Conservation (phyloP, 2,329 filamentous ascomycete genomes). For the Dryadomyces quercus-mongolicae region DNA sequence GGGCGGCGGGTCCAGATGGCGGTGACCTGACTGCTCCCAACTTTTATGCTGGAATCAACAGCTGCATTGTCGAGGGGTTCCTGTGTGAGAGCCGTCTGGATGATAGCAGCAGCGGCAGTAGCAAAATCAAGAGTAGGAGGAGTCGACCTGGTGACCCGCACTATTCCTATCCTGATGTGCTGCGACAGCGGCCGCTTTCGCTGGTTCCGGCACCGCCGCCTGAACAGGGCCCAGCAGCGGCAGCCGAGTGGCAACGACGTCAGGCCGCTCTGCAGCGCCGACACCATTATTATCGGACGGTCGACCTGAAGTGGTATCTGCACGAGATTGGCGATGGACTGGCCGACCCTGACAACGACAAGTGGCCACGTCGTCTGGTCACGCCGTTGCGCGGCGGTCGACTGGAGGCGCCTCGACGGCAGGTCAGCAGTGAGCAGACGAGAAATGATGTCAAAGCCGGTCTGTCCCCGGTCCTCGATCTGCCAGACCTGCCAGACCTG, state of each 20-base stretch:
- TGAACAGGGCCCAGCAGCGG: background rate
- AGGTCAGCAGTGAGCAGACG: too few species aligned
- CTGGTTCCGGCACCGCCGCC: background rate
- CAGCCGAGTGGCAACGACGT: background rate
- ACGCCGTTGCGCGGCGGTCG: conserved; percentile 4
- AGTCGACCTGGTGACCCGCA: conserved; percentile 1
- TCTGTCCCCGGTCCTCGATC: too few species aligned
- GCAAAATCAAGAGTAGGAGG: background rate
- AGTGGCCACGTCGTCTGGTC: conserved; percentile 11
- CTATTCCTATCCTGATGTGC: conserved; percentile 7
- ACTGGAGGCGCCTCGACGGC: background rate
- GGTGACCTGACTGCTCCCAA: conserved; percentile 27
- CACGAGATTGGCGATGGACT: conserved; percentile 19
- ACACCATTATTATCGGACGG: conserved; percentile 11
- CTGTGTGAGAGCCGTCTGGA: conserved; percentile 10
- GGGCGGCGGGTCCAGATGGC: conserved; percentile 22
- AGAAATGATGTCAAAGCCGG: too few species aligned
- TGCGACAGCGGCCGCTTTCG: conserved; percentile 2
- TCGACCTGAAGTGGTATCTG: conserved; percentile 10
- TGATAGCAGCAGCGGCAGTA: background rate
- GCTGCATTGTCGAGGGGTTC: conserved; percentile 31
- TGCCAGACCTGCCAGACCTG: too few species aligned
- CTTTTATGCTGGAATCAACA: conserved; percentile 37
- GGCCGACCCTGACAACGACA: conserved; percentile 8
- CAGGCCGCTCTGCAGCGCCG: background rate